phyloP scores from a whole-genome alignment of 176 grass and related monocot species.

The Carex parvula region DNA sequence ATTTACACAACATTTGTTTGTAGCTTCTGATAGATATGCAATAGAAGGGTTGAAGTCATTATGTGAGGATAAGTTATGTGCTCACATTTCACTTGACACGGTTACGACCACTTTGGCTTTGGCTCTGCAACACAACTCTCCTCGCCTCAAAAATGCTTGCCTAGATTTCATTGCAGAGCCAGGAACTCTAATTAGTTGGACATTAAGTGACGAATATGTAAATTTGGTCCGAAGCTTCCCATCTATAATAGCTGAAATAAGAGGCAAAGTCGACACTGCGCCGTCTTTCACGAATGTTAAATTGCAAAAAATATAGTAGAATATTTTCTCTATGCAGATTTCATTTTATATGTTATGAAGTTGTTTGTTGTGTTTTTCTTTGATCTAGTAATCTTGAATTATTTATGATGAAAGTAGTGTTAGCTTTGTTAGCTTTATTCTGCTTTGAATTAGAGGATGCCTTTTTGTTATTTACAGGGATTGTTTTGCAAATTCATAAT shows the following conservation, averaged over 20 bases:
- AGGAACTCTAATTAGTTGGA: background rate
- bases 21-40: conserved; percentile 6
- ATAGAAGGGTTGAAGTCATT: conserved; percentile 7
- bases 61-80: background rate
- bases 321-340: background rate
- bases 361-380: background rate
- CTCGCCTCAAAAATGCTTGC: background rate
- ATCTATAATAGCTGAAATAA: background rate
- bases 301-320: background rate
- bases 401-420: too few relatives aligned
- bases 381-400: background rate
- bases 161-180: background rate
- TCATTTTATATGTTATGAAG: background rate
- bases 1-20: conserved; percentile 14
- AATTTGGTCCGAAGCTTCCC: background rate
- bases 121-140: background rate
- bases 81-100: background rate
- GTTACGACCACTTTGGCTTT: background rate
- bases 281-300: background rate
- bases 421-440: too few relatives aligned
- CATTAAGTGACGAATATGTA: background rate
- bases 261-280: background rate
- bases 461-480: too few relatives aligned
- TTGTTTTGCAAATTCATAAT: too few relatives aligned
- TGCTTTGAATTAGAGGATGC: too few relatives aligned